phyloP scores from a whole-genome alignment of 352 stramenopile species.

The Discostella stelligera region DNA sequence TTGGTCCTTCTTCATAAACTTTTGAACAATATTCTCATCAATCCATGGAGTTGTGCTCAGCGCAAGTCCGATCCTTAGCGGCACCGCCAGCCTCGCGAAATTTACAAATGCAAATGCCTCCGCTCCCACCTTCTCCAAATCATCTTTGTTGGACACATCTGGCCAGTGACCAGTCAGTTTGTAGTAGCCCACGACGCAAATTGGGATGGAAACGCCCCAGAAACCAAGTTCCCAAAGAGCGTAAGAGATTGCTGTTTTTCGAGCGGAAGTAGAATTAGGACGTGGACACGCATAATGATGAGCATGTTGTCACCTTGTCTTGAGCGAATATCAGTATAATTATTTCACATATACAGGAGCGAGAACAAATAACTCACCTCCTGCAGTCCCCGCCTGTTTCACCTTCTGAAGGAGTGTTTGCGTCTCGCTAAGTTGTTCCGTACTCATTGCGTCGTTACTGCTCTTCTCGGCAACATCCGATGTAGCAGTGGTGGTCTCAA shows the following conservation, averaged over 20 bases:
- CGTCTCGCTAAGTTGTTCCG: conserved; percentile 24
- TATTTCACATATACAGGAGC: background rate
- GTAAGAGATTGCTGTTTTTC: conserved; percentile 30
- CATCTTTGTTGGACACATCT: conserved; percentile 71
- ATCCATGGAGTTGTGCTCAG: conserved; percentile 77
- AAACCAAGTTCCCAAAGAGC: conserved; percentile 57
- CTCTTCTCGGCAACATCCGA: background rate
- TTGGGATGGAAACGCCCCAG: conserved; percentile 72
- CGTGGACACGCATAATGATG: background rate
- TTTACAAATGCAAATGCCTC: conserved; percentile 84
- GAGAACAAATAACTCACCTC: conserved; percentile 5
- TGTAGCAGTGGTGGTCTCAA: background rate
- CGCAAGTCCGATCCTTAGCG: conserved; percentile 77
- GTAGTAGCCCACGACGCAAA: conserved; percentile 69
- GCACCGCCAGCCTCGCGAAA: conserved; percentile 80
- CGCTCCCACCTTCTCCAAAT: conserved; percentile 67
- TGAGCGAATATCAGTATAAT: background rate
- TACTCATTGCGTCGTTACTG: background rate
- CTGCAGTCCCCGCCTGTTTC: conserved; percentile 34
- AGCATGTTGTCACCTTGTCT: background rate
- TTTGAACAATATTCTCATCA: conserved; percentile 74
- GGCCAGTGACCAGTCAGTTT: conserved; percentile 70
- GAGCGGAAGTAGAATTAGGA: background rate
- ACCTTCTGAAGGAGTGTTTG: conserved; percentile 43
- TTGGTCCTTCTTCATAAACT: conserved; percentile 43